Conservation (phyloP, 257 asterid genomes). For the Fraxinus anomala region DNA sequence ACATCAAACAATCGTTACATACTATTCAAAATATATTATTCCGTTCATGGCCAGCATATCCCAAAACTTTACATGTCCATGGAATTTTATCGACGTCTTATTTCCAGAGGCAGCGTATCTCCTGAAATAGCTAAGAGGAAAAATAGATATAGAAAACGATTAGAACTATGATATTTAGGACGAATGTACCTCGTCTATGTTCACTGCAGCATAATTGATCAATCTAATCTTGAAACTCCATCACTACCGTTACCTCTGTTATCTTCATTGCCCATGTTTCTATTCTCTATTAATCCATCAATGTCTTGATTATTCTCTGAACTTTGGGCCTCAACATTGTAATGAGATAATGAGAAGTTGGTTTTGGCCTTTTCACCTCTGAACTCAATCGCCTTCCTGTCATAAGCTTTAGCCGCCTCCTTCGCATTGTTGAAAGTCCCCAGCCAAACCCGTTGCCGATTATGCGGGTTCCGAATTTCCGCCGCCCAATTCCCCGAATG, state of each 20-base stretch:
- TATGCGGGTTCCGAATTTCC: slow-evolving; percentile 29
- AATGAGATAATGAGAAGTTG: slow-evolving; percentile 29
- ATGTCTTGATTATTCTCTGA: background rate
- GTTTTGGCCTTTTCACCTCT: slow-evolving; percentile 33
- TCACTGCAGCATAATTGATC: background rate
- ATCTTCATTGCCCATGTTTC: too few relatives aligned
- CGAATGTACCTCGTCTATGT: background rate
- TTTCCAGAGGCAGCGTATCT: too few relatives aligned
- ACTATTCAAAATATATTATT: too few relatives aligned
- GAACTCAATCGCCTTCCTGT: slow-evolving; percentile 21
- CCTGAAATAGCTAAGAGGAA: too few relatives aligned
- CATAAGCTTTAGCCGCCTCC: slow-evolving; percentile 41
- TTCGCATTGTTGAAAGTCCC: slow-evolving; percentile 26
- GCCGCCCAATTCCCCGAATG: slow-evolving; percentile 30
- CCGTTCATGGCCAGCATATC: too few relatives aligned
- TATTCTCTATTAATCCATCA: background rate
- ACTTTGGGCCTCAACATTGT: background rate
- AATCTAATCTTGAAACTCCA: too few relatives aligned
- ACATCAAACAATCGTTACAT: too few relatives aligned
- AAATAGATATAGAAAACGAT: background rate
- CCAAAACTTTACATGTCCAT: too few relatives aligned
- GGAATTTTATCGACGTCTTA: too few relatives aligned
- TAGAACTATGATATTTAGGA: background rate
- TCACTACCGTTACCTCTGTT: too few relatives aligned
- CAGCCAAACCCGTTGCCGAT: slow-evolving; percentile 15